A percentile compares a stretch with the other conserved stretches of the same genome.
phyloP scores from a whole-genome alignment of 2,329 filamentous ascomycete species.

The Sporothrix dimorphospora region DNA sequence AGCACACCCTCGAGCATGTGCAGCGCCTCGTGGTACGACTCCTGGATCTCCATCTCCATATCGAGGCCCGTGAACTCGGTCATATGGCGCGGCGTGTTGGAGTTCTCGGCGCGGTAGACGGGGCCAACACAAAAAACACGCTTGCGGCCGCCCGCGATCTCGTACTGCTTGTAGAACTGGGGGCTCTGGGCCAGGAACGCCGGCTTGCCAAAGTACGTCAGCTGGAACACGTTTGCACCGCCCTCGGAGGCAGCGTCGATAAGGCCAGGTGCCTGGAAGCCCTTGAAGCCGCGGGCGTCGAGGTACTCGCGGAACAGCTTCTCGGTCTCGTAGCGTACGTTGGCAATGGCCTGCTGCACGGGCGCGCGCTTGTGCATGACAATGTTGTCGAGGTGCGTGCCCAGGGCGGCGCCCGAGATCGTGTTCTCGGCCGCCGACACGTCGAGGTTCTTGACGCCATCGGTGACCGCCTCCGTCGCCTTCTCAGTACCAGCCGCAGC shows the following conservation, averaged over 20 bases:
- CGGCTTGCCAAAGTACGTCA: constrained; percentile 85
- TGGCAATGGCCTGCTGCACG: constrained; percentile 81
- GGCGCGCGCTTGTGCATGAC: constrained; percentile 91
- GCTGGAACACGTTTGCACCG: constrained; percentile 85
- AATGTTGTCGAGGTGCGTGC: constrained; percentile 86
- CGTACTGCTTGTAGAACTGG: constrained; percentile 86
- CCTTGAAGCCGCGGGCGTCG: constrained; percentile 71
- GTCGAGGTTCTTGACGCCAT: constrained; percentile 42
- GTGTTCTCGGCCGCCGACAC: constrained; percentile 38
- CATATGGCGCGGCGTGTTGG: constrained; percentile 82
- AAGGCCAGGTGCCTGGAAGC: constrained; percentile 87
- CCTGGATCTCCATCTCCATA: constrained; percentile 86
- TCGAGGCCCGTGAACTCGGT: constrained; percentile 89
- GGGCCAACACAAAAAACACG: constrained; percentile 78
- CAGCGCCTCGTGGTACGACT: constrained; percentile 76
- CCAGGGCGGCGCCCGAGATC: constrained; percentile 75
- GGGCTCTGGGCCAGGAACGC: constrained; percentile 81
- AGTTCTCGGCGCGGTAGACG: constrained; percentile 85
- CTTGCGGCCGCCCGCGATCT: constrained; percentile 78
- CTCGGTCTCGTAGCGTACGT: constrained; percentile 50
- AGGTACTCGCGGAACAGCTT: constrained; percentile 63
- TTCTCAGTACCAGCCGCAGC: constrained; percentile 46
- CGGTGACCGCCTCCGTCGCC: constrained; percentile 42
- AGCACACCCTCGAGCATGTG: constrained; percentile 73
- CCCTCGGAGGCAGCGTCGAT: constrained; percentile 91